Evolutionary conservation across 2,329 filamentous ascomycete species (phyloP).

Genomic region (Lachnellula occidentalis): DNA sequence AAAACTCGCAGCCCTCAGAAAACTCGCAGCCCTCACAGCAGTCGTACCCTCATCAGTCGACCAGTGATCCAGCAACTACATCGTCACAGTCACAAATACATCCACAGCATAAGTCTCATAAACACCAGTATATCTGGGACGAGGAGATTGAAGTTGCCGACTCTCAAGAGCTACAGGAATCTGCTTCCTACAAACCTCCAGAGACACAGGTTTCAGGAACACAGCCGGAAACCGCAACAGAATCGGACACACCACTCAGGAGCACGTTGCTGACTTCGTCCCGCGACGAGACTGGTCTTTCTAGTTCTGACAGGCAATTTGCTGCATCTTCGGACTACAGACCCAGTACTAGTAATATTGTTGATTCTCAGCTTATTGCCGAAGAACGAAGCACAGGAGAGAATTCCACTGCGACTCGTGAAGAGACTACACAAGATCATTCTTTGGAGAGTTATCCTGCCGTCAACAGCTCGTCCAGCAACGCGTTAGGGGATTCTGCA

Average conservation of each 20-base stretch:
- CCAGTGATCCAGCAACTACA: neutral
- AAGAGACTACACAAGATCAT: neutral
- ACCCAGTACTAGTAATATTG: neutral
- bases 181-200: conserved; percentile 11
- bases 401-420: neutral
- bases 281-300: neutral
- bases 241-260: neutral
- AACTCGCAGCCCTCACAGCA: neutral
- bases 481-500: neutral
- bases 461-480: neutral
- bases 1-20: neutral
- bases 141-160: conserved; percentile 19
- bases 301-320: neutral
- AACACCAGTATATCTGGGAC: conserved; percentile 16
- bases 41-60: neutral
- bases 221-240: conserved; percentile 1
- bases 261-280: neutral
- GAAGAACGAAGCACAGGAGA: neutral
- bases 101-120: neutral
- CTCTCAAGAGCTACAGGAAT: conserved; percentile 18
- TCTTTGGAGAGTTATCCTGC: neutral
- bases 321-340: neutral
- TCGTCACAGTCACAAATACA: conserved; percentile 3
- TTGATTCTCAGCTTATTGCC: neutral
- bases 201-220: conserved; percentile 3